Conservation (phyloP, 768 basidiomycete genomes). For the Leccinum rimulosum region DNA sequence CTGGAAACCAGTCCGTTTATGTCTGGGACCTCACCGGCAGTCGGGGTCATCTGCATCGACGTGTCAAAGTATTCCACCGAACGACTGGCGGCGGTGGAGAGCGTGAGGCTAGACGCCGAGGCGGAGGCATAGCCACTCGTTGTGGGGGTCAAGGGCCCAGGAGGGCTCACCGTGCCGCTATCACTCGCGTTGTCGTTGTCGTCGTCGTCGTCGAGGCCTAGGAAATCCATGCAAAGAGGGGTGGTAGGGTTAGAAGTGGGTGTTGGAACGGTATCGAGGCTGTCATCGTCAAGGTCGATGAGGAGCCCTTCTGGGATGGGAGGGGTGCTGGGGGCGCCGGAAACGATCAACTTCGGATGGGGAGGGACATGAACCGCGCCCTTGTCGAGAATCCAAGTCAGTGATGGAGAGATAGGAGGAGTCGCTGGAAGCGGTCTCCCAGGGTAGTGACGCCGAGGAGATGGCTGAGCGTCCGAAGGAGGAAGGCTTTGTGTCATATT, state of each 20-base stretch:
- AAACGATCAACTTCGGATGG: constrained; percentile 19
- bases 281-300: constrained; percentile 53
- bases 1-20: constrained; percentile 60
- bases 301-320: constrained; percentile 49
- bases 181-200: constrained; percentile 29
- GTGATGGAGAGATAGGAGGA: constrained; percentile 31
- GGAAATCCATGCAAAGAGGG: constrained; percentile 24
- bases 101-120: constrained; percentile 29
- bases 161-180: constrained; percentile 32
- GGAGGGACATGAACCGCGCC: constrained; percentile 10
- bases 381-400: constrained; percentile 36
- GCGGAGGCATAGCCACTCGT: constrained; percentile 26
- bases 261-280: constrained; percentile 23
- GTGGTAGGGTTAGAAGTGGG: constrained; percentile 5
- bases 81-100: constrained; percentile 22
- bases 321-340: constrained; percentile 28
- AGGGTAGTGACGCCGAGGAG: constrained; percentile 32
- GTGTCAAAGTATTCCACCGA: constrained; percentile 29
- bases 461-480: constrained; percentile 22
- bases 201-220: constrained; percentile 23
- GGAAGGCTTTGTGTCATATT: constrained; percentile 25
- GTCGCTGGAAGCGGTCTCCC: constrained; percentile 34
- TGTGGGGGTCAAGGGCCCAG: constrained; percentile 32
- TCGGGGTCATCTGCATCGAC: constrained; percentile 30
- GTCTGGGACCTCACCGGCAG: constrained; percentile 45